These are phyloP conservation scores for Candida suzukii DNA, from an alignment of 805 yeast species.

Conservation along the genomic window DNA sequence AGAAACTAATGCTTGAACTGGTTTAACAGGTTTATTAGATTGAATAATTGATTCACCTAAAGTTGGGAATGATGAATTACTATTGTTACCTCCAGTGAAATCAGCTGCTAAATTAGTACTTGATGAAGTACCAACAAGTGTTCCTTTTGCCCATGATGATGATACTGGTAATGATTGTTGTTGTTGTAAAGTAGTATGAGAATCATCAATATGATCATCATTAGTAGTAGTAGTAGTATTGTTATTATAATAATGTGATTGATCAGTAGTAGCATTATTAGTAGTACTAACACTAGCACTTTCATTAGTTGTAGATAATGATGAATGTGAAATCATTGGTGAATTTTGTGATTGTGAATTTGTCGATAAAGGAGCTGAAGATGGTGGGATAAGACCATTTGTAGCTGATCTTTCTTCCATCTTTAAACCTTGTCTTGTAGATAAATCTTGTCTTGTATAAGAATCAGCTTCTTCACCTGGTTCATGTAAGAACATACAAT, in stretches of 20 bases:
- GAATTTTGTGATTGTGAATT: slow-evolving; percentile 1
- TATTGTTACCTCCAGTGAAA: slow-evolving; percentile 46
- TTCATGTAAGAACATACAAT: slow-evolving; percentile 97
- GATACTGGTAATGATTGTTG: slow-evolving; percentile 52
- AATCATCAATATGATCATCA: neutral
- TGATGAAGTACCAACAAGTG: slow-evolving; percentile 8
- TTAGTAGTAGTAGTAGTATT: neutral
- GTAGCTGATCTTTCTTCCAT: slow-evolving; percentile 26
- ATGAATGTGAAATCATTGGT: neutral
- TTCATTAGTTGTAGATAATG: neutral
- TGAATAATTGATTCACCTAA: slow-evolving; percentile 16
- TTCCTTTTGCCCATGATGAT: slow-evolving; percentile 52
- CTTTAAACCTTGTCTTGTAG: slow-evolving; percentile 65
- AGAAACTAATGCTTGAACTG: slow-evolving; percentile 1
- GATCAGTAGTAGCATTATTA: neutral
- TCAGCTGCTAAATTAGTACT: neutral
- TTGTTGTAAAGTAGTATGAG: neutral
- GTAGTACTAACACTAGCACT: neutral
- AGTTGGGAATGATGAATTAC: slow-evolving; percentile 30
- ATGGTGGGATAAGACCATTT: slow-evolving; percentile 26
- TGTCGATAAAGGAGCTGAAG: slow-evolving; percentile 7
- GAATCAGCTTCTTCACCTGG: slow-evolving; percentile 99
- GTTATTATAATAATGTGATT: neutral
- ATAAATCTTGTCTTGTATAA: slow-evolving; percentile 81
- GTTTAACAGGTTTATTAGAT: slow-evolving; percentile 2